A percentile compares a stretch with the other conserved stretches of the same genome.
These are phyloP conservation scores for Aspergillus cavernicola DNA, from an alignment of 495 filamentous ascomycete species.

Conservation along the genomic window DNA sequence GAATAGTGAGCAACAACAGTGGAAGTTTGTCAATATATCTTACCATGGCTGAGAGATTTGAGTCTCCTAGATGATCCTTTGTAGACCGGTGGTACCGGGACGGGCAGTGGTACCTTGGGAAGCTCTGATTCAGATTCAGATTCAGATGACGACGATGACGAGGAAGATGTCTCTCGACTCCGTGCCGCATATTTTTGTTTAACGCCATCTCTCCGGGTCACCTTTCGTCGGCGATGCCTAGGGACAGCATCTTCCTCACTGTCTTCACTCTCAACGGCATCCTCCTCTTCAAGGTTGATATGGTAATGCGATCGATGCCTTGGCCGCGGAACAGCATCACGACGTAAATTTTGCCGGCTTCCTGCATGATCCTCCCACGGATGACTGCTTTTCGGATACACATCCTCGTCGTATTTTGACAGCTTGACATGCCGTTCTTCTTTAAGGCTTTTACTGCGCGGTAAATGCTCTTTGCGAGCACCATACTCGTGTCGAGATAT, in stretches of 20 bases:
- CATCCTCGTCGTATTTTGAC: conserved; percentile 1
- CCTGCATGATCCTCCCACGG: not conserved
- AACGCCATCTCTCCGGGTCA: not conserved
- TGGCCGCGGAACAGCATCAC: not conserved
- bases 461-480: not conserved
- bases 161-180: conserved; percentile 5
- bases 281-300: conserved; percentile 7
- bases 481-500: conserved; percentile 6
- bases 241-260: conserved; percentile 3
- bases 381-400: not conserved
- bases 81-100: not conserved
- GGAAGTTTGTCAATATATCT: not conserved
- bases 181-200: conserved; percentile 4
- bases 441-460: conserved; percentile 7
- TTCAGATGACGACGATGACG: conserved; percentile 7
- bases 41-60: conserved; percentile 4
- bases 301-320: conserved; percentile 6
- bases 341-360: conserved; percentile 1
- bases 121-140: conserved; percentile 8
- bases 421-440: not conserved
- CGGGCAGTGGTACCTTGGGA: conserved; percentile 8
- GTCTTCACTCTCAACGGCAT: conserved; percentile 10
- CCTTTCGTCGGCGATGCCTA: not conserved
- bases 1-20: not conserved
- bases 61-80: conserved; percentile 2